Conservation (phyloP, 2,329 filamentous ascomycete species). For the Fusarium oligoseptatum region DNA sequence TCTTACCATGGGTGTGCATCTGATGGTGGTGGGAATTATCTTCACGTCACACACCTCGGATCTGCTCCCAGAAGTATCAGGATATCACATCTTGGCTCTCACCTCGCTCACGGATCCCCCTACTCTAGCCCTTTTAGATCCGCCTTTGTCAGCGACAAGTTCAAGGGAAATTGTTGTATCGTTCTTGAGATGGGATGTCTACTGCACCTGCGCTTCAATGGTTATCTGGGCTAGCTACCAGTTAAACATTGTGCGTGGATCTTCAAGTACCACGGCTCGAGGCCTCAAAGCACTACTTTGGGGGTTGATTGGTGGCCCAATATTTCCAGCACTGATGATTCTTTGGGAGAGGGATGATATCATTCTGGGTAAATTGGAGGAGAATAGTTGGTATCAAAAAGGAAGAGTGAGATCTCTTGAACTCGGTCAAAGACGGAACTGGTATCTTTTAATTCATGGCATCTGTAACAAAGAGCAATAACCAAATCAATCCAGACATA, state of each 20-base stretch:
- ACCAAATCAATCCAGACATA: background rate
- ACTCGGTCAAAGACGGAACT: background rate
- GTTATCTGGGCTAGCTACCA: conserved; percentile 34
- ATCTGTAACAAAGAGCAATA: background rate
- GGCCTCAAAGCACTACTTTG: background rate
- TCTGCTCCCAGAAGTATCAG: conserved; percentile 11
- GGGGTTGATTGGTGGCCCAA: conserved; percentile 30
- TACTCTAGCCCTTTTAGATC: conserved; percentile 25
- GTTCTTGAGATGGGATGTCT: conserved; percentile 40
- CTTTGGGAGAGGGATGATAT: conserved; percentile 31
- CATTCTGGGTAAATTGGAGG: conserved; percentile 4
- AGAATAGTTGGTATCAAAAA: background rate
- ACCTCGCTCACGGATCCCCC: conserved; percentile 30
- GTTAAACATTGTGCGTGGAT: background rate
- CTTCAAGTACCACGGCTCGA: background rate
- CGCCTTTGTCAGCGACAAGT: conserved; percentile 16
- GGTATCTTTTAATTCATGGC: background rate
- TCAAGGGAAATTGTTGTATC: conserved; percentile 34
- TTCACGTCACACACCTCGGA: conserved; percentile 2
- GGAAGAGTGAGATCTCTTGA: background rate
- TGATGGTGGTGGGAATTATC: conserved; percentile 21
- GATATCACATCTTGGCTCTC: conserved; percentile 22
- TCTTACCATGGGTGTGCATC: conserved; percentile 7
- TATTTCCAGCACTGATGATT: conserved; percentile 33
- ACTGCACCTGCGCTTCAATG: conserved; percentile 36